Evolutionary conservation across 176 grass and related monocot genomes (phyloP).

Genomic region (Aegilops bicornis): DNA sequence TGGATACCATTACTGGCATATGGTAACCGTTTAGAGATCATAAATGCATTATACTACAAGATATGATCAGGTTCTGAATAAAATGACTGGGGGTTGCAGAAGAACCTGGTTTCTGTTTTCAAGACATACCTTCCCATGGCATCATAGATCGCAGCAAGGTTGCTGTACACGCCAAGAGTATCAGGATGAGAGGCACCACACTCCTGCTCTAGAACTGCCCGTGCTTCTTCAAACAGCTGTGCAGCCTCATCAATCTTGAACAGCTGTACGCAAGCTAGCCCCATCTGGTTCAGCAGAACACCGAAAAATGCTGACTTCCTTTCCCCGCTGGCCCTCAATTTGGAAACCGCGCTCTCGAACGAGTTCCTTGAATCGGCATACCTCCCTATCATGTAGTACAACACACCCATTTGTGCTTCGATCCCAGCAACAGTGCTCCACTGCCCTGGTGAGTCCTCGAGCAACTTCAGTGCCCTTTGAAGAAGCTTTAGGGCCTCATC

Average conservation of each 20-base stretch:
- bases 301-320: slow-evolving; percentile 95
- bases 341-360: slow-evolving; percentile 77
- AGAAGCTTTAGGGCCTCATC: slow-evolving; percentile 92
- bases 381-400: slow-evolving; percentile 90
- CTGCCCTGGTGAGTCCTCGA: slow-evolving; percentile 80
- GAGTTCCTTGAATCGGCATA: slow-evolving; percentile 73
- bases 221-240: slow-evolving; percentile 88
- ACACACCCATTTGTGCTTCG: slow-evolving; percentile 91
- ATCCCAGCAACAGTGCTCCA: slow-evolving; percentile 96
- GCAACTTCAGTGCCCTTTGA: slow-evolving; percentile 73
- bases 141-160: slow-evolving; percentile 95
- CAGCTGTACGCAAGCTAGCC: slow-evolving; percentile 86
- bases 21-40: neutral
- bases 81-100: neutral
- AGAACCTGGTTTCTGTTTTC: neutral
- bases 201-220: slow-evolving; percentile 84
- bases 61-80: neutral
- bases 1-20: neutral
- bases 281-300: slow-evolving; percentile 94
- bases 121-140: slow-evolving; percentile 88
- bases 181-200: slow-evolving; percentile 76
- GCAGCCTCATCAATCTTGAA: slow-evolving; percentile 99
- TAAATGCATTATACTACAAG: neutral
- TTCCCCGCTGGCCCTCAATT: slow-evolving; percentile 78
- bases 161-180: slow-evolving; percentile 93